Evolutionary conservation across 768 basidiomycete species (phyloP).

Genomic region (Rhodosporidiobolus odoratus): DNA sequence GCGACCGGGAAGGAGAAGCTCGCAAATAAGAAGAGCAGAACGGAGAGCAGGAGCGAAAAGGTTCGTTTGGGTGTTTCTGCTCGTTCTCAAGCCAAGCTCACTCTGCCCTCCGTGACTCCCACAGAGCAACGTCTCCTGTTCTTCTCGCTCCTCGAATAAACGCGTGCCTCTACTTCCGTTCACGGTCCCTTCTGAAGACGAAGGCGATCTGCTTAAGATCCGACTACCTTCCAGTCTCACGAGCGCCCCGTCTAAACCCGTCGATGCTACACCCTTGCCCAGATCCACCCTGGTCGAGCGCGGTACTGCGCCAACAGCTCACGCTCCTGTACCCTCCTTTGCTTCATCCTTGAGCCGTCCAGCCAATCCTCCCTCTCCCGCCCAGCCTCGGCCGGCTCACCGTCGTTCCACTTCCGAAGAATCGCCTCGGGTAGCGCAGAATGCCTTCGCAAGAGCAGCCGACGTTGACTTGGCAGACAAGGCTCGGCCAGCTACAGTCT

Average conservation of each 20-base stretch:
- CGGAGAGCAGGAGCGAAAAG: neutral
- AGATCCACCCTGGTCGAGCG: no score
- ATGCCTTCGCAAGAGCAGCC: neutral
- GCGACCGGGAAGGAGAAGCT: neutral
- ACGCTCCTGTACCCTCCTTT: neutral
- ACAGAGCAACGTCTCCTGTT: neutral
- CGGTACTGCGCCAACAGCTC: neutral
- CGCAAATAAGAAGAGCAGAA: neutral
- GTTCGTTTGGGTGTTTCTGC: neutral
- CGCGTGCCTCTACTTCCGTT: neutral
- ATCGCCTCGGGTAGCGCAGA: conserved; percentile 21
- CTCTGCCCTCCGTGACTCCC: neutral
- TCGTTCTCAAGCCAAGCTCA: neutral
- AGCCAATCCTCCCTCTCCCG: neutral
- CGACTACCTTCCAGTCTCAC: no score
- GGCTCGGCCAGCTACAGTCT: neutral
- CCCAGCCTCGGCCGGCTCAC: neutral
- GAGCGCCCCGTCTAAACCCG: no score
- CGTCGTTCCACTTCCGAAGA: conserved; percentile 21
- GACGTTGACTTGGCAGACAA: neutral
- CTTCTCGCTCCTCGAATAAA: neutral
- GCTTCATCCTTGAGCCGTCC: neutral
- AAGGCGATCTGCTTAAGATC: neutral
- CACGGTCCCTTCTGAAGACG: neutral
- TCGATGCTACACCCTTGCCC: no score